These are phyloP conservation scores for Hippophae gyantsensis DNA, from an alignment of 306 rosid species.

Conservation along the genomic window DNA sequence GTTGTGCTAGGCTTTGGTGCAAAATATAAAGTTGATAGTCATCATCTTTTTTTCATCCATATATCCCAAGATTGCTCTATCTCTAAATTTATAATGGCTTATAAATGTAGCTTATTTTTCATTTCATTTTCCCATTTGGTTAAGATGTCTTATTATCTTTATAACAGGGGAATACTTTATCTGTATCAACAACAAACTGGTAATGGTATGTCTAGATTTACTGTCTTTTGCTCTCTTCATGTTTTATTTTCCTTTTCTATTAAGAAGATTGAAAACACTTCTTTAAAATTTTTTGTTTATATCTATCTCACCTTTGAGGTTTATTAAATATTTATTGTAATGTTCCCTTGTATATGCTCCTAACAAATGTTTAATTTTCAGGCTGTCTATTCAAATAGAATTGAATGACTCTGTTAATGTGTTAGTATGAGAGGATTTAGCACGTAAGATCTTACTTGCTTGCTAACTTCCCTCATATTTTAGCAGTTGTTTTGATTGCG, in stretches of 20 bases:
- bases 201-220: slow-evolving; percentile 48
- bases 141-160: slow-evolving; percentile 18
- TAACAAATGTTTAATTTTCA: no score
- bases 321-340: no score
- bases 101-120: neutral
- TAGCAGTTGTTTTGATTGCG: no score
- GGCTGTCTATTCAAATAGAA: no score
- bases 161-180: slow-evolving; percentile 65
- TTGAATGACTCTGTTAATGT: no score
- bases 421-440: no score
- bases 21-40: neutral
- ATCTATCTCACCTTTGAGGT: no score
- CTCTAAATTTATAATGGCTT: neutral
- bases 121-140: slow-evolving; percentile 11
- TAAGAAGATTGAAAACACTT: no score
- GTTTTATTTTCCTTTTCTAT: neutral
- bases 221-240: slow-evolving; percentile 1
- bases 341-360: no score
- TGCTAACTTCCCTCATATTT: no score
- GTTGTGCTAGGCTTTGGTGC: neutral
- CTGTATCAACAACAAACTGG: slow-evolving; percentile 74
- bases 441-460: no score
- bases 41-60: neutral
- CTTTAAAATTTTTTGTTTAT: no score
- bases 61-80: neutral